Conservation (phyloP, 2,329 filamentous ascomycete genomes). For the Botrytis sinoallii region DNA sequence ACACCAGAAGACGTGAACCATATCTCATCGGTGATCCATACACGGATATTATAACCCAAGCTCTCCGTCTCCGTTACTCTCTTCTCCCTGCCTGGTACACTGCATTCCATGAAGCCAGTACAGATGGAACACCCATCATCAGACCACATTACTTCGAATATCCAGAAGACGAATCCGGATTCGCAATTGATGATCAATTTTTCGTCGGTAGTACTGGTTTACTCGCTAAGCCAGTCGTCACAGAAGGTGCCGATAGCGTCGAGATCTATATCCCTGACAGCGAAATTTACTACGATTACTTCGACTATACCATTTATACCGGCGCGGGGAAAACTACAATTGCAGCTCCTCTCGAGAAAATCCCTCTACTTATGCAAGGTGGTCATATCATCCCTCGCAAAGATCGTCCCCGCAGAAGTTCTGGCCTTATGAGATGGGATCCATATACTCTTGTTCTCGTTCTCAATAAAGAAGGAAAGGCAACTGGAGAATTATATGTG, state of each 20-base stretch:
- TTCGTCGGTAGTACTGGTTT: conserved; percentile 87
- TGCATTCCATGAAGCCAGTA: conserved; percentile 85
- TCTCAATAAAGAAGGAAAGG: conserved; percentile 64
- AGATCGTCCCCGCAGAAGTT: conserved; percentile 81
- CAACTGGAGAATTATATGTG: conserved; percentile 79
- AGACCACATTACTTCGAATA: conserved; percentile 92
- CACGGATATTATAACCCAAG: conserved; percentile 79
- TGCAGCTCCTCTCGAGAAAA: conserved; percentile 75
- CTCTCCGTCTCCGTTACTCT: conserved; percentile 82
- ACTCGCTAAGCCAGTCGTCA: conserved; percentile 86
- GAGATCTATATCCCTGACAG: conserved; percentile 86
- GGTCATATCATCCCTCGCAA: conserved; percentile 90
- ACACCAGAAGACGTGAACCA: conserved; percentile 89
- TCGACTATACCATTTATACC: conserved; percentile 72
- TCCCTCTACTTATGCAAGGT: conserved; percentile 87
- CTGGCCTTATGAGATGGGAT: conserved; percentile 86
- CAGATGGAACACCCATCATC: conserved; percentile 80
- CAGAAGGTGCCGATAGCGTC: conserved; percentile 67
- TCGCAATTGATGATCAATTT: conserved; percentile 86
- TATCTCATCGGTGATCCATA: conserved; percentile 85
- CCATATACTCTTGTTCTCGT: conserved; percentile 88
- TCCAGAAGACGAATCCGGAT: conserved; percentile 80
- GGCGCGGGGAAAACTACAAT: conserved; percentile 69
- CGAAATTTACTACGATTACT: conserved; percentile 94
- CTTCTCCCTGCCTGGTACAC: conserved; percentile 95